A percentile compares a stretch with the other conserved stretches of the same genome.
phyloP scores from a whole-genome alignment of 768 basidiomycete genomes.

The Tulasnella sp. region DNA sequence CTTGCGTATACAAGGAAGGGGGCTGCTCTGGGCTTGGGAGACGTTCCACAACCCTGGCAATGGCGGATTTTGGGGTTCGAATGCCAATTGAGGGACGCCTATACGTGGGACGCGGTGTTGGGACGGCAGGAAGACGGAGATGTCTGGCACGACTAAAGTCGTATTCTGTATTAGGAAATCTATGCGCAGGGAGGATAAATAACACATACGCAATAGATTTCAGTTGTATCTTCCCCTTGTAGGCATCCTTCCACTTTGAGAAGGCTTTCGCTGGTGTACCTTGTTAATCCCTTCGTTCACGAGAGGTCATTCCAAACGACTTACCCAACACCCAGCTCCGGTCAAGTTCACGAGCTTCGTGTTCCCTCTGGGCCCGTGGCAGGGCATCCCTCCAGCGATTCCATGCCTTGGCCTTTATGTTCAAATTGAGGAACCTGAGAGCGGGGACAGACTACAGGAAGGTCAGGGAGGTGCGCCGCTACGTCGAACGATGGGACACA shows the following conservation, averaged over 20 bases:
- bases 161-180: constrained; percentile 17
- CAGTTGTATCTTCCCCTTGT: constrained; percentile 56
- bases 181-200: constrained; percentile 2
- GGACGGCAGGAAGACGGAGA: constrained; percentile 46
- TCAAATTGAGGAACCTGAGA: constrained; percentile 56
- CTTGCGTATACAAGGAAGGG: neutral
- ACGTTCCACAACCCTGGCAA: neutral
- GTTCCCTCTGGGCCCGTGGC: constrained; percentile 54
- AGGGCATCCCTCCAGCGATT: constrained; percentile 53
- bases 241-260: constrained; percentile 53
- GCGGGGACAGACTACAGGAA: constrained; percentile 56
- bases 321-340: constrained; percentile 44
- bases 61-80: neutral
- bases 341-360: constrained; percentile 52
- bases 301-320: constrained; percentile 19
- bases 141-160: constrained; percentile 59
- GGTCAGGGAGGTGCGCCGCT: neutral
- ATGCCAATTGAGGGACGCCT: neutral
- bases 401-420: constrained; percentile 51
- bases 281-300: neutral
- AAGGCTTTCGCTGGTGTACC: constrained; percentile 37
- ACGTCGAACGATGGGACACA: constrained; percentile 17
- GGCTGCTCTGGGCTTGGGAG: neutral
- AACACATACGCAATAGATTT: constrained; percentile 71
- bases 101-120: constrained; percentile 5